Evolutionary conservation across 2,329 filamentous ascomycete species (phyloP), one percentile per base, ranked within the genome.

Genomic region (Lecanicillium sp.): DNA sequence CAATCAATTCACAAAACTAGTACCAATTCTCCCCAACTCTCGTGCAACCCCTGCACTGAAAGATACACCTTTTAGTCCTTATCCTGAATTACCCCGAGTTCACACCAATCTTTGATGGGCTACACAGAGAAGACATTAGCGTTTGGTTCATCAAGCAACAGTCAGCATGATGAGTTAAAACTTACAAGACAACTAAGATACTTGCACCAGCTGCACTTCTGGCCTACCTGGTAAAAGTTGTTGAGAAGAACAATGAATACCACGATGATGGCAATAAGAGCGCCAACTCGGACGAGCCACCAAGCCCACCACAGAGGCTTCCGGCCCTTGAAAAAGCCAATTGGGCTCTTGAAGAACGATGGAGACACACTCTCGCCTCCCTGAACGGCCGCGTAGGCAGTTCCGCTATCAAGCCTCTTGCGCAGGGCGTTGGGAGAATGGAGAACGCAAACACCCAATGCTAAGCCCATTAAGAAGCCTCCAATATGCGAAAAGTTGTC

Each of bases 401-500:
- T 73, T 16, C 83, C 78, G 33, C 78, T 68, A 12, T 83, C 84
- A 41, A 89, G 83, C 32, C 83, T 78, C 42, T 80, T 71, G 25
- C 88, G 78, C 15, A 95, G 70, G 2, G 79, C 71, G 46, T 88
- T 85, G 2, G 92, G 92, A 4, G 89, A 95, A 55, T 90, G 88
- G 44, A 98, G 69, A 19, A 98, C 71, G 45, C 82, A 94, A 37
- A 96, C 71, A 11, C 92, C 92, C 1, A 95, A 75, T 0, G 82
- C 83, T 6, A 98, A 65, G 1, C 92, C 92, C 79, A 94, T 94
- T 36, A 94, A 63, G 59, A 96, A 95, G 2, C 92, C 92, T 39
- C 92, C 92, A 45, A 98, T 95, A 50, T 98, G 92, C 13, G 86
- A 85, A 60, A 96, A 98, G 61, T 98, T 98, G 68, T 98, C 92